Evolutionary conservation across 495 filamentous ascomycete genomes (phyloP), one percentile per base, ranked within the genome.

Genomic region (Hyaloscypha hepaticicola): DNA sequence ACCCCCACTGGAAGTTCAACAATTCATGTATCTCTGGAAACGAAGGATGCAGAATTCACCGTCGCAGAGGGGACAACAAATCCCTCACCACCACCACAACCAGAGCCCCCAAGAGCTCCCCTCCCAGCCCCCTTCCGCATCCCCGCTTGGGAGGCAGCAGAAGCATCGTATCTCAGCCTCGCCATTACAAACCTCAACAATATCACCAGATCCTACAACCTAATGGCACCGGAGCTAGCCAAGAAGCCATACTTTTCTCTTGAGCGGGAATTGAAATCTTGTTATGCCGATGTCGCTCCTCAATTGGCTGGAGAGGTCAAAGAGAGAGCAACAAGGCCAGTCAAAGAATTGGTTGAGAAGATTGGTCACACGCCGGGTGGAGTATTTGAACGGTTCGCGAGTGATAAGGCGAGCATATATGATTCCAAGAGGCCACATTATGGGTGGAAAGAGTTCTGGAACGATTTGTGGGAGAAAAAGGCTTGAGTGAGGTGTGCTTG

Each of bases 161-260:
- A 99, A 72, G 76, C 78, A 16, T 79, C 89, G 5, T 99, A 94
- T 77, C 88, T 90, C 73, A 83, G 84, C 58, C 86, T 96, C 6
- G 83, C 91, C 34, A 86, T 99, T 71, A 82, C 83, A 57, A 84
- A 89, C 55, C 83, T 99, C 60, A 99, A 98, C 75, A 72, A 73
- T 28, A 81, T 94, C 21, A 88, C 93, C 16, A 86, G 95, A 22
- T 89, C 90, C 7, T 99, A 99, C 78, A 99, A 99, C 66, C 85
- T 99, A 0, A 91, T 95, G 85, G 95, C 95, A 0, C 95, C 95
- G 0, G 86, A 90, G 31, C 83, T 96, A 0, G 94, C 93, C 14
- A 95, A 94, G 74, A 98, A 98, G 76, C 91, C 95, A 1, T 98
- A 98, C 70, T 90, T 92, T 72, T 87, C 80, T 26, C 84, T 98